phyloP scores from a whole-genome alignment of 495 filamentous ascomycete species.

The Penicillium waksmanii region DNA sequence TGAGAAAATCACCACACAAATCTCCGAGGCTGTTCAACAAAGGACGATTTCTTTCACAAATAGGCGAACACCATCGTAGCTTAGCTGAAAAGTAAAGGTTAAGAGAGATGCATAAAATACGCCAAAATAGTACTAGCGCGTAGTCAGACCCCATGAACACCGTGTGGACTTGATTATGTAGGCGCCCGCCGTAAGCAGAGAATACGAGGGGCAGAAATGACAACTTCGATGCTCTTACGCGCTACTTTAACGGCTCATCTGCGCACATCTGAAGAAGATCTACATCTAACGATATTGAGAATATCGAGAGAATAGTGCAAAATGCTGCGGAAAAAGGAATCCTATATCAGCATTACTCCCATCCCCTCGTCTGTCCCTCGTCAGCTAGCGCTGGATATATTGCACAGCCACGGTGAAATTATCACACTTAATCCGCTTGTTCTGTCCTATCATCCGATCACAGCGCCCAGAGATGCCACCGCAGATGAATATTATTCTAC shows the following conservation, averaged over 20 bases:
- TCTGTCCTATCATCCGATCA: conserved; percentile 64
- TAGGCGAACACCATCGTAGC: too few species aligned
- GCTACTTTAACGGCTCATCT: not conserved
- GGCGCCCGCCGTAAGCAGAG: conserved; percentile 3
- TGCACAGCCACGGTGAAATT: conserved; percentile 75
- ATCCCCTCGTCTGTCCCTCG: conserved; percentile 69
- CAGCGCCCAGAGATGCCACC: conserved; percentile 61
- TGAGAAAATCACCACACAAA: too few species aligned
- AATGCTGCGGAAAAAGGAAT: conserved; percentile 36
- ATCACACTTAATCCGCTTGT: conserved; percentile 84
- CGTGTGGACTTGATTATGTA: not conserved
- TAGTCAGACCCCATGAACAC: too few species aligned
- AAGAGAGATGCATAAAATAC: too few species aligned
- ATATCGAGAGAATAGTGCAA: not conserved
- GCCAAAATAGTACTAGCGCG: too few species aligned
- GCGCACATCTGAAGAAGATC: not conserved
- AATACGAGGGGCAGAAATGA: conserved; percentile 2
- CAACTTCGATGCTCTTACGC: not conserved
- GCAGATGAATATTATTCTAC: conserved; percentile 67
- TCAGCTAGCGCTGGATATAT: conserved; percentile 65
- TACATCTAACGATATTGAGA: not conserved
- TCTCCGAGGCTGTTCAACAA: too few species aligned
- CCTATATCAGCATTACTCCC: conserved; percentile 67
- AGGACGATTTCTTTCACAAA: too few species aligned
- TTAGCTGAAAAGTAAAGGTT: too few species aligned